Conservation (phyloP, 768 basidiomycete species). For the Leccinum incarnatum region DNA sequence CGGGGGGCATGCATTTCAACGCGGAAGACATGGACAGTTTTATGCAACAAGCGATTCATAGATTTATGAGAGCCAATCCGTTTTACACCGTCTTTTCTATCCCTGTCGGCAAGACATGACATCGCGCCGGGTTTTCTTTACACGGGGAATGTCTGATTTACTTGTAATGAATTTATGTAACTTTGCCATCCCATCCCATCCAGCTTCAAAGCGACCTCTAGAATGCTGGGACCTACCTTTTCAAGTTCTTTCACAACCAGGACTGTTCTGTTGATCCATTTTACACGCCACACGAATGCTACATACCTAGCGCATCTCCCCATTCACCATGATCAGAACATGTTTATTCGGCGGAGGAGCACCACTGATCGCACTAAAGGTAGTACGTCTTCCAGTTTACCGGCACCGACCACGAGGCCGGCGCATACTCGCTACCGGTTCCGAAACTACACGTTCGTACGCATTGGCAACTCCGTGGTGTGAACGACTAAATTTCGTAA, state of each 20-base stretch:
- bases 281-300: conserved; percentile 1
- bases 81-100: conserved; percentile 16
- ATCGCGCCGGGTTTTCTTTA: conserved; percentile 1
- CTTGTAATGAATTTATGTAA: conserved; percentile 10
- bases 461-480: background rate
- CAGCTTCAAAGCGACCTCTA: background rate
- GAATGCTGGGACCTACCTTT: background rate
- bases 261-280: background rate
- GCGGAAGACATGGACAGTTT: conserved; percentile 23
- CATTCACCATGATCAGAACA: background rate
- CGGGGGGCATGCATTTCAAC: conserved; percentile 13
- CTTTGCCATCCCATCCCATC: background rate
- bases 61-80: conserved; percentile 21
- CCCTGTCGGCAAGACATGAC: conserved; percentile 10
- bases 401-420: background rate
- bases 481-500: background rate
- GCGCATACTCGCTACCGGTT: background rate
- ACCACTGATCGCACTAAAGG: background rate
- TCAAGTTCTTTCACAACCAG: background rate
- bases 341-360: background rate
- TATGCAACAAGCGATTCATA: conserved; percentile 18
- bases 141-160: conserved; percentile 9
- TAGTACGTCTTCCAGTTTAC: background rate
- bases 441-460: background rate
- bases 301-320: conserved; percentile 1